These are phyloP conservation scores for Arxiozyma heterogenica DNA, from an alignment of 1,139 yeast genomes.

Conservation along the genomic window DNA sequence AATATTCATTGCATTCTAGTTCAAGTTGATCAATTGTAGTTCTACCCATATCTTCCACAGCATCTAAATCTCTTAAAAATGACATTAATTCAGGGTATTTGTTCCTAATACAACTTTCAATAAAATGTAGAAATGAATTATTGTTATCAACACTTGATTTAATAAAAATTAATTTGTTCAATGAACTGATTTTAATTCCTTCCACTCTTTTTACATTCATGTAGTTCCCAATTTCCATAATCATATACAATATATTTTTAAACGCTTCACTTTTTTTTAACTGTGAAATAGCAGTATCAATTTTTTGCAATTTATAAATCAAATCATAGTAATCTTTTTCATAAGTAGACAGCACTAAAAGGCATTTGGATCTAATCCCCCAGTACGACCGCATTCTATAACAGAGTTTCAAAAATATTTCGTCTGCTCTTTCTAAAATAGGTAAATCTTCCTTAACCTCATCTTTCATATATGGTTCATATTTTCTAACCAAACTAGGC, in stretches of 20 bases:
- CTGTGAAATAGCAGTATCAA: conserved; percentile 60
- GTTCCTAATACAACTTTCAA: conserved; percentile 68
- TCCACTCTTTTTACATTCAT: conserved; percentile 88
- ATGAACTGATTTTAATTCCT: conserved; percentile 77
- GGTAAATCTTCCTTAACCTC: conserved; percentile 32
- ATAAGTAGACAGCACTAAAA: conserved; percentile 57
- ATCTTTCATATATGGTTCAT: conserved; percentile 60
- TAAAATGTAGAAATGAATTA: conserved; percentile 75
- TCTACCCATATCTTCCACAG: conserved; percentile 56
- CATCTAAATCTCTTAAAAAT: conserved; percentile 66
- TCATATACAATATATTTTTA: conserved; percentile 59
- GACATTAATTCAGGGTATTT: conserved; percentile 70
- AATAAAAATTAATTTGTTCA: conserved; percentile 75
- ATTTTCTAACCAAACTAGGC: conserved; percentile 51
- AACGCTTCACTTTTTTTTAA: conserved; percentile 58
- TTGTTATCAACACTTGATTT: conserved; percentile 70
- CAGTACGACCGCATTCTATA: conserved; percentile 75
- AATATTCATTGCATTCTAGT: conserved; percentile 58
- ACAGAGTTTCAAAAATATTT: conserved; percentile 67
- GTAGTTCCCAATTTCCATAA: conserved; percentile 80
- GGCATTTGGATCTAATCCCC: conserved; percentile 76
- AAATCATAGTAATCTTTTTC: conserved; percentile 69
- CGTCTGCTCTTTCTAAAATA: conserved; percentile 71
- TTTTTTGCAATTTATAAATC: conserved; percentile 46
- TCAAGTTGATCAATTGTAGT: conserved; percentile 70